phyloP scores from a whole-genome alignment of 257 asterid genomes.

The Solanum infundibuliforme region DNA sequence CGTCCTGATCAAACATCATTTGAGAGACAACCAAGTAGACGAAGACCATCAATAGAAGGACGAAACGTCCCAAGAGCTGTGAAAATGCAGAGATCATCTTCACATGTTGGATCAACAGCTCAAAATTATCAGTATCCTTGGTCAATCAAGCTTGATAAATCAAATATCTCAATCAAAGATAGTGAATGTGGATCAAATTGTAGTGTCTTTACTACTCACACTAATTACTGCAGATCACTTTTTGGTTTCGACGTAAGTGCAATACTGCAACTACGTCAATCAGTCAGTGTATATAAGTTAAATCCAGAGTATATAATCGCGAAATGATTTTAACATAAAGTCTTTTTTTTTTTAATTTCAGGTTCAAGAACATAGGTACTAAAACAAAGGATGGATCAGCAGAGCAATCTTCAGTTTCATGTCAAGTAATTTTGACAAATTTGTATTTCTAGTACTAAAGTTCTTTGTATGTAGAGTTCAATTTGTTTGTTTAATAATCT shows the following conservation, averaged over 20 bases:
- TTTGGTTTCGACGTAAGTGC: slow-evolving; percentile 69
- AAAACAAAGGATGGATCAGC: background rate
- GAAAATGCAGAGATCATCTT: slow-evolving; percentile 83
- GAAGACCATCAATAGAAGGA: slow-evolving; percentile 79
- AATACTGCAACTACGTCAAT: background rate
- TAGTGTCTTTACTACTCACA: slow-evolving; percentile 51
- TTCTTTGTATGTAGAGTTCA: background rate
- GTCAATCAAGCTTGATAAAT: slow-evolving; percentile 80
- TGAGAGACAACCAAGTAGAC: slow-evolving; percentile 57
- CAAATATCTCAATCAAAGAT: slow-evolving; percentile 59
- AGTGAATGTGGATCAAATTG: slow-evolving; percentile 87
- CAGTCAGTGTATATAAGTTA: background rate
- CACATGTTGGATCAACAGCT: slow-evolving; percentile 62
- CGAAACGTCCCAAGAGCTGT: slow-evolving; percentile 84
- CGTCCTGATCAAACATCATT: slow-evolving; percentile 57
- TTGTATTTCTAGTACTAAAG: background rate
- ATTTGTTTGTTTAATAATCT: background rate
- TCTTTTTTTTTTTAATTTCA: slow-evolving; percentile 7
- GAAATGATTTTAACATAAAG: background rate
- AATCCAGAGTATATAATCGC: background rate
- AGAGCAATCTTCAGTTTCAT: background rate
- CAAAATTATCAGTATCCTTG: slow-evolving; percentile 69
- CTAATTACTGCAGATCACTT: slow-evolving; percentile 66
- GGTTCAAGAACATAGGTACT: slow-evolving; percentile 53
- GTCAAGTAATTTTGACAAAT: slow-evolving; percentile 1